phyloP scores from a whole-genome alignment of 2,329 filamentous ascomycete species.

The Teratosphaeria epicoccoides region DNA sequence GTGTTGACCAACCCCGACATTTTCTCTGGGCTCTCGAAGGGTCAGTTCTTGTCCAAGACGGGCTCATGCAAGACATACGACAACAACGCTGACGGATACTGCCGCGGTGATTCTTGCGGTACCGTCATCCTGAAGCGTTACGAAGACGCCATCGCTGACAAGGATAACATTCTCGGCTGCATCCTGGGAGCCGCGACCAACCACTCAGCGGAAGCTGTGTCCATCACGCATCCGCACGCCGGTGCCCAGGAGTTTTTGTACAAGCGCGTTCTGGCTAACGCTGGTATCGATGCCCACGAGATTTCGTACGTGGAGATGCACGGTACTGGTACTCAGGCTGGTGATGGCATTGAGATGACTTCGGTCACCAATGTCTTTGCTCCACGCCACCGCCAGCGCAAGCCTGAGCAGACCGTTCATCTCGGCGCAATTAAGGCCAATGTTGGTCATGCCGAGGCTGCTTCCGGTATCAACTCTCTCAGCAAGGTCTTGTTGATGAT shows the following conservation, averaged over 20 bases:
- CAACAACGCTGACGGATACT: constrained; percentile 71
- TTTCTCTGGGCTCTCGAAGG: constrained; percentile 63
- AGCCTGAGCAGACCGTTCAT: constrained; percentile 39
- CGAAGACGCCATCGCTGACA: constrained; percentile 65
- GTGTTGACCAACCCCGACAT: constrained; percentile 73
- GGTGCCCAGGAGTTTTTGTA: constrained; percentile 65
- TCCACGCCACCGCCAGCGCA: constrained; percentile 40
- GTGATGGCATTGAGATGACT: constrained; percentile 71
- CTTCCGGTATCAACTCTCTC: constrained; percentile 44
- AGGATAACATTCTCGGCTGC: constrained; percentile 61
- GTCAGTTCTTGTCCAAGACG: constrained; percentile 67
- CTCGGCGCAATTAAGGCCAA: constrained; percentile 48
- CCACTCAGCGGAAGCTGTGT: constrained; percentile 69
- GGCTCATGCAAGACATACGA: constrained; percentile 74
- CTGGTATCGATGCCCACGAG: constrained; percentile 64
- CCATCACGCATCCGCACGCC: constrained; percentile 74
- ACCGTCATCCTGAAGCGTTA: constrained; percentile 69
- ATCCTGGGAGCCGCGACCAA: constrained; percentile 68
- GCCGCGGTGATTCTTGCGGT: constrained; percentile 65
- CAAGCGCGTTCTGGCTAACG: constrained; percentile 57
- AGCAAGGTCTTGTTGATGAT: constrained; percentile 45
- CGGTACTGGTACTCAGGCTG: constrained; percentile 77
- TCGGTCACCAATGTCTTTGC: constrained; percentile 59
- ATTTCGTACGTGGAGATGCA: constrained; percentile 84
- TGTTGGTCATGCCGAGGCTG: constrained; percentile 45